Percentiles rank a stretch among this genome's conserved stretches.
Conservation (phyloP, 73 alveolate genomes). For the Urostyla sp. region DNA sequence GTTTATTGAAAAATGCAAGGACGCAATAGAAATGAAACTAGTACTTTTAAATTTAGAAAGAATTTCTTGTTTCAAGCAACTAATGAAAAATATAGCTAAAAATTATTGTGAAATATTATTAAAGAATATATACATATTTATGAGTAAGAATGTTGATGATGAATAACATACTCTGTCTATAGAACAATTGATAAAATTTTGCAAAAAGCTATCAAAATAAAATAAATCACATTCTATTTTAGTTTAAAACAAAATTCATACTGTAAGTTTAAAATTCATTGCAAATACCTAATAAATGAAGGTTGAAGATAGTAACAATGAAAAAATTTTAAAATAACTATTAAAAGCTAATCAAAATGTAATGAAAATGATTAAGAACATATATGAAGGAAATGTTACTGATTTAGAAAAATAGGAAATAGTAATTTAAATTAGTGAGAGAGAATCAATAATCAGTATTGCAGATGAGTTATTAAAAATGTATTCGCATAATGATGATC, state of each 20-base stretch:
- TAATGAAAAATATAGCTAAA: constrained; percentile 55
- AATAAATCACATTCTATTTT: constrained; percentile 36
- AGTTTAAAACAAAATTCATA: constrained; percentile 11
- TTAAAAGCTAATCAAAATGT: constrained; percentile 57
- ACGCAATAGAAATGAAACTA: constrained; percentile 52
- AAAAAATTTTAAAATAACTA: not conserved
- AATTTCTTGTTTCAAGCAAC: constrained; percentile 47
- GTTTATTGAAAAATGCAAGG: constrained; percentile 53
- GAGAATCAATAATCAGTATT: constrained; percentile 33
- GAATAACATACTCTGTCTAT: constrained; percentile 15
- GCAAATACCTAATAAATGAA: constrained; percentile 9
- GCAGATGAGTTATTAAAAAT: constrained; percentile 46
- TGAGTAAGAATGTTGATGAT: not conserved
- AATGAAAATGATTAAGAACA: constrained; percentile 62
- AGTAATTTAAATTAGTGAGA: constrained; percentile 8
- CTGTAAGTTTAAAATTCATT: constrained; percentile 28
- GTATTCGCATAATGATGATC: constrained; percentile 53
- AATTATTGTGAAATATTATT: not conserved
- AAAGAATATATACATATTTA: constrained; percentile 1
- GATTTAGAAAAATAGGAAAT: constrained; percentile 19
- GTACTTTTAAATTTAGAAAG: constrained; percentile 48
- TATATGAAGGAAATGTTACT: constrained; percentile 43
- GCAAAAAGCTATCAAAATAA: constrained; percentile 58
- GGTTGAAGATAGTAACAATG: not conserved
- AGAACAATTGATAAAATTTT: constrained; percentile 50